Evolutionary conservation across 495 filamentous ascomycete species (phyloP), one percentile per base, ranked within the genome.

Genomic region (Penicillium lividum): DNA sequence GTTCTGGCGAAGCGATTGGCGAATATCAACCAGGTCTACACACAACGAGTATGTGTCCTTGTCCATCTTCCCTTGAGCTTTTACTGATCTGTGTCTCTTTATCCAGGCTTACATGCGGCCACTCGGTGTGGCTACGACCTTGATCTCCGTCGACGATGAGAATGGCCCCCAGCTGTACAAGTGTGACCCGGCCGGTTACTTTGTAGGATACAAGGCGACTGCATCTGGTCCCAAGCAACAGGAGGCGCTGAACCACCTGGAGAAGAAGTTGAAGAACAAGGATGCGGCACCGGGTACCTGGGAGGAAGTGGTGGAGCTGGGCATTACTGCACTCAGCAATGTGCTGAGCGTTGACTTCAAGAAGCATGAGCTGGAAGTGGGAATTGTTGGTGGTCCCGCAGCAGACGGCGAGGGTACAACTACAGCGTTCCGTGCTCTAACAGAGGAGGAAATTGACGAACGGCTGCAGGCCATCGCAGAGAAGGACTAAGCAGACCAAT

Each of bases 181-280:
- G 77, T 97, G 91, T 71, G 94, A 98, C 72, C 94, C 94, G 28
- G 94, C 94, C 51, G 94, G 94, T 18, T 98, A 98, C 80, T 98
- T 93, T 70, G 89, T 91, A 53, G 94, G 94, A 50, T 98, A 96
- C 86, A 98, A 98, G 81, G 94, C 91, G 53, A 97, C 94, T 9
- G 91, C 94, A 46, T 92, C 94, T 3, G 94, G 94, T 5, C 94
- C 94, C 49, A 98, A 98, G 78, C 91, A 96, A 70, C 94, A 98
- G 73, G 94, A 98, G 82, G 94, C 94, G 62, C 85, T 97, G 69
- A 98, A 98, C 72, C 88, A 92, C 69, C 81, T 98, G 52, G 94
- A 98, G 85, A 97, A 97, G 89, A 97, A 96, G 84, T 86, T 98
- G 77, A 98, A 98, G 85, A 96, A 96, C 86, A 97, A 96, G 88